Conservation (phyloP, 768 basidiomycete genomes). For the Hortiboletus campestris region DNA sequence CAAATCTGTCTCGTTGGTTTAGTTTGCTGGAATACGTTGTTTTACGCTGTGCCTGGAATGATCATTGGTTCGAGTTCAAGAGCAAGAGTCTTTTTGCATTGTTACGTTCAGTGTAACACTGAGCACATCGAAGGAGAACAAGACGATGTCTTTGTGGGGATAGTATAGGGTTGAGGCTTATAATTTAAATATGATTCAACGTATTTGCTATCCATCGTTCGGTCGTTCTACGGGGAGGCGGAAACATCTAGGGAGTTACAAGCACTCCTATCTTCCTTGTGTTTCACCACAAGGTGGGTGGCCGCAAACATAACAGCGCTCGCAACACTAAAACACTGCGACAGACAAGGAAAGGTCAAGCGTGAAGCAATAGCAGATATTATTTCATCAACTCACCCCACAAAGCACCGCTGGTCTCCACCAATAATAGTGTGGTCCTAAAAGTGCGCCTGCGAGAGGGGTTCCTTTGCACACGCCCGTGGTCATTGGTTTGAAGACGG, state of each 20-base stretch:
- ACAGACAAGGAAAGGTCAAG: slow-evolving; percentile 1
- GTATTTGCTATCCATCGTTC: not conserved
- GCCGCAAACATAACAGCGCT: slow-evolving; percentile 15
- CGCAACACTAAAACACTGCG: slow-evolving; percentile 17
- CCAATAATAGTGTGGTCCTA: slow-evolving; percentile 50
- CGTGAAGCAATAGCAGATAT: not conserved
- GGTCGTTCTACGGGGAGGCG: not conserved
- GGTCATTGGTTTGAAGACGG: slow-evolving; percentile 12
- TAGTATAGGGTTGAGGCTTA: too few relatives aligned
- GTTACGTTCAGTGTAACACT: slow-evolving; percentile 7
- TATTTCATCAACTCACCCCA: slow-evolving; percentile 31
- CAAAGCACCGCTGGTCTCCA: slow-evolving; percentile 54
- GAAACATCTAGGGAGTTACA: not conserved
- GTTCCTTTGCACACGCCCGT: slow-evolving; percentile 39
- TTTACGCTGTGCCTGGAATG: too few relatives aligned
- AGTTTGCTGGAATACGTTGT: too few relatives aligned
- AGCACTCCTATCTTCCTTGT: not conserved
- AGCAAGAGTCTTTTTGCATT: not conserved
- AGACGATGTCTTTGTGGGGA: not conserved
- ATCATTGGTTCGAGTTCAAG: too few relatives aligned
- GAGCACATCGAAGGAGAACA: slow-evolving; percentile 2
- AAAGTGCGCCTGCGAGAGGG: slow-evolving; percentile 55
- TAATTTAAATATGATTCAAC: too few relatives aligned
- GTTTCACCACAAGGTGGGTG: slow-evolving; percentile 7
- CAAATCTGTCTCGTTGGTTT: too few relatives aligned